A percentile compares a stretch with the other conserved stretches of the same genome.
These are phyloP conservation scores for Trichoderma sp. DNA, from an alignment of 2,329 filamentous ascomycete species.

Conservation along the genomic window DNA sequence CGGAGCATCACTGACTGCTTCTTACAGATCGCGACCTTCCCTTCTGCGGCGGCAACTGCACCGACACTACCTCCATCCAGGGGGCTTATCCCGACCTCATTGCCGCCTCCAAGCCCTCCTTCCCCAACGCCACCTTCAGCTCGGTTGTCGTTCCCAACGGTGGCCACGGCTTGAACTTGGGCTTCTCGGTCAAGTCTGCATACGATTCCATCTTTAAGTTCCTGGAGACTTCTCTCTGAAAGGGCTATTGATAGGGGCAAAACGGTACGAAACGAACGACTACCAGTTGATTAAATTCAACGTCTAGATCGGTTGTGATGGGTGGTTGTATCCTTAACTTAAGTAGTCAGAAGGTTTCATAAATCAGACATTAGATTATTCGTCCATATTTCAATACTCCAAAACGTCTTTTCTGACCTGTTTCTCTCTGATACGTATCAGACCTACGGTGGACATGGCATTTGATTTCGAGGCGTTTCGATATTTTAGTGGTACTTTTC, in stretches of 20 bases:
- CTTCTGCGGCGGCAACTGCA: conserved; percentile 66
- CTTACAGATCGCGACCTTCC: conserved; percentile 50
- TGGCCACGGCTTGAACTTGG: conserved; percentile 56
- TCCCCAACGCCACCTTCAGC: conserved; percentile 54
- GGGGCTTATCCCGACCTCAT: conserved; percentile 47
- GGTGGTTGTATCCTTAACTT: no score
- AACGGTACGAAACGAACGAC: not conserved
- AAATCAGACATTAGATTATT: no score
- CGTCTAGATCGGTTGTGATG: no score
- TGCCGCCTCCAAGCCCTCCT: conserved; percentile 45
- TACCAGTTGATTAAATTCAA: no score
- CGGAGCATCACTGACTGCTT: not conserved
- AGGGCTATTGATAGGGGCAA: not conserved
- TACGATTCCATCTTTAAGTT: conserved; percentile 46
- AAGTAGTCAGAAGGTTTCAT: no score
- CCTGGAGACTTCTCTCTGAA: conserved; percentile 30
- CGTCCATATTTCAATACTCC: no score
- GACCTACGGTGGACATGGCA: no score
- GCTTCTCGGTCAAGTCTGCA: conserved; percentile 40
- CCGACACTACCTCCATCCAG: conserved; percentile 45
- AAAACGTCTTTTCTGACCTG: no score
- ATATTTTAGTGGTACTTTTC: no score
- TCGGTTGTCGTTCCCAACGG: conserved; percentile 56
- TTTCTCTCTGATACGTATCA: no score
- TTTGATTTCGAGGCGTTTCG: no score